These are phyloP conservation scores for Xanthoconium separans DNA, from an alignment of 1,284 basidiomycete genomes.

Conservation along the genomic window DNA sequence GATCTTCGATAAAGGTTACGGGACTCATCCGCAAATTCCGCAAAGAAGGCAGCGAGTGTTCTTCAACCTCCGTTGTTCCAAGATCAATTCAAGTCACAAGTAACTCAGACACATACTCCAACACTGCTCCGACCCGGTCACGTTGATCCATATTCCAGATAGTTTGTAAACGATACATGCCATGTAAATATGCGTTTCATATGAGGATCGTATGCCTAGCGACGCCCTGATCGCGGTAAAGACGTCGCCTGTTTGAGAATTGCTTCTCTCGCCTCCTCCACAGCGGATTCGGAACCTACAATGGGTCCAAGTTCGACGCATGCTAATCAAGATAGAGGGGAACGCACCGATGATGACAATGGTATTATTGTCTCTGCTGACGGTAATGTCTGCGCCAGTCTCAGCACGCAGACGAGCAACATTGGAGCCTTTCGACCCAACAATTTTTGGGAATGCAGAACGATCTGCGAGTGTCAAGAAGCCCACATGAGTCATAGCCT, in stretches of 20 bases:
- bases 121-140: neutral
- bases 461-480: slow-evolving; percentile 78
- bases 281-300: slow-evolving; percentile 65
- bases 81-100: neutral
- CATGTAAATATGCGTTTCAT: slow-evolving; percentile 25
- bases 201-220: slow-evolving; percentile 22
- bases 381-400: slow-evolving; percentile 87
- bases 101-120: too few species aligned
- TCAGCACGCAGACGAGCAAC: slow-evolving; percentile 81
- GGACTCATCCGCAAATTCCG: neutral
- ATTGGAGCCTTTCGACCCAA: slow-evolving; percentile 86
- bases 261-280: slow-evolving; percentile 76
- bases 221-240: slow-evolving; percentile 47
- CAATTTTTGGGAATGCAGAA: slow-evolving; percentile 79
- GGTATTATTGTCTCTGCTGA: slow-evolving; percentile 80
- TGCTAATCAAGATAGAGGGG: neutral
- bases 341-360: slow-evolving; percentile 81
- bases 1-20: too few species aligned
- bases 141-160: slow-evolving; percentile 20
- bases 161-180: slow-evolving; percentile 29
- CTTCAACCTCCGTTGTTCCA: neutral
- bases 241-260: slow-evolving; percentile 67
- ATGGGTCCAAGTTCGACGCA: slow-evolving; percentile 8
- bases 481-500: slow-evolving; percentile 71
- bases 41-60: neutral